A percentile compares a stretch with the other conserved stretches of the same genome.
Conservation (phyloP, 768 basidiomycete genomes). For the Lactarius sanguifluus region DNA sequence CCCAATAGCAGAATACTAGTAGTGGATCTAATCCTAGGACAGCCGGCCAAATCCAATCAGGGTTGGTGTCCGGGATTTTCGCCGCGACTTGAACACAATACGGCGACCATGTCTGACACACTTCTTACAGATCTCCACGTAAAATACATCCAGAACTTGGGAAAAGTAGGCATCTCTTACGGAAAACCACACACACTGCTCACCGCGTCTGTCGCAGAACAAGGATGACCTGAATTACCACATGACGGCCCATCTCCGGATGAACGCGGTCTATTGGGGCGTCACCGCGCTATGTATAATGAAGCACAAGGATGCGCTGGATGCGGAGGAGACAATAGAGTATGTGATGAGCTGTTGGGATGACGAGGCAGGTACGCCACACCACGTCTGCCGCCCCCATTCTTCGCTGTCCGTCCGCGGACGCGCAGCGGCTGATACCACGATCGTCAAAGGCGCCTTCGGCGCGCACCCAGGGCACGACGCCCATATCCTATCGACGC, state of each 20-base stretch:
- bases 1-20: not conserved
- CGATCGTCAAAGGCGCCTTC: slow-evolving; percentile 67
- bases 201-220: slow-evolving; percentile 44
- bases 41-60: not conserved
- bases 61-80: not conserved
- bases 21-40: no score
- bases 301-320: slow-evolving; percentile 73
- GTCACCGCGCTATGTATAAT: slow-evolving; percentile 83
- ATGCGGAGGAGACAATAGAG: slow-evolving; percentile 78
- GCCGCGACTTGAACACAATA: not conserved
- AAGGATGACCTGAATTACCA: slow-evolving; percentile 87
- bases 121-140: slow-evolving; percentile 62
- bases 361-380: slow-evolving; percentile 68
- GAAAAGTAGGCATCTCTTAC: slow-evolving; percentile 45
- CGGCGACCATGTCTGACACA: slow-evolving; percentile 19
- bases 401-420: no score
- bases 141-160: slow-evolving; percentile 72
- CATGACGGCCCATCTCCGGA: slow-evolving; percentile 86
- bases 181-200: not conserved
- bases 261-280: slow-evolving; percentile 98
- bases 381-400: not conserved
- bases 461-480: slow-evolving; percentile 94
- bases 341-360: slow-evolving; percentile 98
- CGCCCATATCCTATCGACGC: slow-evolving; percentile 80
- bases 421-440: not conserved